Base-by-base conservation (phyloP, 108 stramenopile species). In the Skeletonema grethae region DNA sequence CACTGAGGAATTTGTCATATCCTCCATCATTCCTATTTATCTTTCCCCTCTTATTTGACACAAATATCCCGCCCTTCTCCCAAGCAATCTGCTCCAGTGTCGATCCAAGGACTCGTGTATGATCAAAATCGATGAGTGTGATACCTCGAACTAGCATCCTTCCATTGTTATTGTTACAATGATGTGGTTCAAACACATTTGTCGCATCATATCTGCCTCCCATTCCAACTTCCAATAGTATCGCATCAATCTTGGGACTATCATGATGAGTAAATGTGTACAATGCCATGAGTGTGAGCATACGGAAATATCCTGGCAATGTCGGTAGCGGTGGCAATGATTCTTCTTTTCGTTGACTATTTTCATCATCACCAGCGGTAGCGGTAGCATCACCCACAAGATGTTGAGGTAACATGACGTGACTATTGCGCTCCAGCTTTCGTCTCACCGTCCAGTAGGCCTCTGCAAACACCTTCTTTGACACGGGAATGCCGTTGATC, bases 151-250 rank as follows among this genome's bases (percentile, higher is more conserved):
- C 69, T 35, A 72, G 61, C 56, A 62, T 57, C 39, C 57, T 25
- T 12, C 64, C 36, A 15, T 16, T 59, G 20, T 28, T 69, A 0
- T 45, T 60, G 7, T 28, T 69, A 0, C 31, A 41, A 2, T n/a
- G n/a, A 39, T 71, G 39, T 31, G 28, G 74, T 61, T 93, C 87
- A 36, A 95, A 73, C 12, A 95, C 82, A 67, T 98, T 98, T 43
- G 97, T 98, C 6, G 95, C 94, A 77, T 98, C 97, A 70, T 94
- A 95, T n/a, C 96, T 71, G 16, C 97, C 97, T 16, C 97, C 96
- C 85, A 98, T 88, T 5, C 97, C 97, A 7, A 97, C 96, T 70
- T 98, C 97, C 38, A 97, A 70, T 2, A 98, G 74, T 70, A 93
- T 82, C 0, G 86, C 92, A 78, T 97, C 96, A 10, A 95, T 61